Base-by-base conservation (phyloP, 495 filamentous ascomycete genomes). In the Aspergillus sclerotioniger region DNA sequence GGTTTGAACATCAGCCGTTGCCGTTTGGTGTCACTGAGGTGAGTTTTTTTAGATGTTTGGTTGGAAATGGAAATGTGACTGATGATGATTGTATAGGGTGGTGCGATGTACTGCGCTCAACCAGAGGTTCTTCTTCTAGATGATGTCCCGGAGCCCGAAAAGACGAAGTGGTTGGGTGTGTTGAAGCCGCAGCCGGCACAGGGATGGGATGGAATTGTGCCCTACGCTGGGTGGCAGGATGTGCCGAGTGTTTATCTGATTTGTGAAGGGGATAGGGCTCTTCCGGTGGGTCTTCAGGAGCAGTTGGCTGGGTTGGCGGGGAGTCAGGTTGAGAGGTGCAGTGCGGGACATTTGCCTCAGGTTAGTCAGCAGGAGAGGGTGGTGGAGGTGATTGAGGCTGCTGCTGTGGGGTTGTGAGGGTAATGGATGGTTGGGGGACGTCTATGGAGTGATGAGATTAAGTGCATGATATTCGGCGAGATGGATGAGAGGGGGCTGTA, bases 211-310 rank as follows among this genome's bases (percentile, higher is more conserved):
- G 62, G 56, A 12, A 56, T n/a, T 9, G 53, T 70, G 6, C 41
- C 6, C 1, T 67, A 67, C 41, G 31, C 51, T 9, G 71, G 69
- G 2, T 73, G 69, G 63, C 62, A 63, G 48, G 65, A 70, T 32
- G 59, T 76, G 1, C 61, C 64, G 0, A 69, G 62, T 25, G 63
- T 64, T 20, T 74, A 74, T 55, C 50, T 71, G 5, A 43, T 74
- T 3, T 72, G 67, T 45, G 67, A 70, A 35, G 54, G 39, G 0
- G 72, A 76, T 56, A 50, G 43, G 8, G 33, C 45, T 2, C 12
- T 67, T 2, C 66, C 63, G 12, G 46, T 29, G 6, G 8, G 8
- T 19, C 28, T 49, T 3, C 46, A 49, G 20, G 46, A 49, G 46
- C 46, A 67, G 41, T 61, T 70, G 44, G 71, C 73, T 6, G 51